Conservation (phyloP, 2,329 filamentous ascomycete genomes). For the Trichoderma asperellum region DNA sequence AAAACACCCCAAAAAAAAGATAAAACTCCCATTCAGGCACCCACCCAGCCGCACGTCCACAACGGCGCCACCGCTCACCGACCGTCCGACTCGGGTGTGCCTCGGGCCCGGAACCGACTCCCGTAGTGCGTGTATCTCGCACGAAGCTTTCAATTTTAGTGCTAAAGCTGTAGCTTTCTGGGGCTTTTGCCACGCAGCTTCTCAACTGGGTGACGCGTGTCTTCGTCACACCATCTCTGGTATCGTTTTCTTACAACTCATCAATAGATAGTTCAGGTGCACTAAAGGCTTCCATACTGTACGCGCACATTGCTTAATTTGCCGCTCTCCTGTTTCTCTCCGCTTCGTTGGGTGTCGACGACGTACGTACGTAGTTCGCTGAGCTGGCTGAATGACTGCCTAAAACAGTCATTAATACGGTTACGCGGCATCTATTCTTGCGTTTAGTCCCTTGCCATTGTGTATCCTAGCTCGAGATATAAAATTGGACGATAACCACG, state of each 20-base stretch:
- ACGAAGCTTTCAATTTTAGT: not conserved
- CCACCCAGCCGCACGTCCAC: conserved; percentile 1
- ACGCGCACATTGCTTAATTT: not conserved
- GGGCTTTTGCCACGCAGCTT: conserved; percentile 7
- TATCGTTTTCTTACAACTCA: not conserved
- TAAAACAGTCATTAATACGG: not conserved
- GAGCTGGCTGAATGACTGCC: conserved; percentile 20
- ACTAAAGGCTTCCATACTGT: not conserved
- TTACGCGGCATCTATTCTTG: not conserved
- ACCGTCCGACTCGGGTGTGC: not conserved
- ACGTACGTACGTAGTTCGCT: not conserved
- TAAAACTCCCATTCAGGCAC: not conserved
- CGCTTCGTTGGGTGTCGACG: conserved; percentile 1
- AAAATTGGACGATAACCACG: not conserved
- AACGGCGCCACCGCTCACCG: conserved; percentile 5
- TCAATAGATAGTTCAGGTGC: not conserved
- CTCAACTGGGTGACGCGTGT: not conserved
- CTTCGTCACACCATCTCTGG: conserved; percentile 16
- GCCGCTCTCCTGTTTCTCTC: not conserved
- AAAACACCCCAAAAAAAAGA: not conserved
- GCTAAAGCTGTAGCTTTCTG: not conserved
- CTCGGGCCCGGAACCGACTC: conserved; percentile 1
- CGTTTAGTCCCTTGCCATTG: not conserved
- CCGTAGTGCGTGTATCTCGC: not conserved
- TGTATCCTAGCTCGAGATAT: not conserved